phyloP scores from a whole-genome alignment of 148 eudicot species.

The Persicaria tinctoria region DNA sequence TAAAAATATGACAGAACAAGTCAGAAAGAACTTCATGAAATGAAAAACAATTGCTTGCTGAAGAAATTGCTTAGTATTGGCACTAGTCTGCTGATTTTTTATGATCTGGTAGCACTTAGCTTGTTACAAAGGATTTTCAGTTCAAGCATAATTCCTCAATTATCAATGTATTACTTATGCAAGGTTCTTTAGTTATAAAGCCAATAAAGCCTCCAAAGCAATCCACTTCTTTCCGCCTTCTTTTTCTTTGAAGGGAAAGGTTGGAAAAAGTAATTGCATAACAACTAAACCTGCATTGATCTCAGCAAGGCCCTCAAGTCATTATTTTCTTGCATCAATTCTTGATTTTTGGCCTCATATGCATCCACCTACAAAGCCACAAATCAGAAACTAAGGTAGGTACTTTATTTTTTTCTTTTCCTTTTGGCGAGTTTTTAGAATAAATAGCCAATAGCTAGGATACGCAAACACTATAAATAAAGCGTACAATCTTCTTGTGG shows the following conservation, averaged over 20 bases:
- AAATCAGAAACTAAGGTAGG: constrained; percentile 8
- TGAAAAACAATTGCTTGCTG: background rate
- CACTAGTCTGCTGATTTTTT: background rate
- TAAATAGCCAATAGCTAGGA: background rate
- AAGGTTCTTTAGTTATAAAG: background rate
- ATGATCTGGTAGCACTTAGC: background rate
- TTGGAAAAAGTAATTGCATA: background rate
- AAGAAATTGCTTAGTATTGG: background rate
- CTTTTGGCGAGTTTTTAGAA: background rate
- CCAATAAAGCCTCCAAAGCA: background rate
- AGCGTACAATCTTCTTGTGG: constrained; percentile 87
- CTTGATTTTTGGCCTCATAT: constrained; percentile 95
- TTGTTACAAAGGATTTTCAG: background rate
- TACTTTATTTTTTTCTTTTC: background rate
- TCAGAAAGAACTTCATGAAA: background rate
- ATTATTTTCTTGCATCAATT: constrained; percentile 84
- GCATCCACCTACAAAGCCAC: constrained; percentile 73
- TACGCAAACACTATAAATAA: constrained; percentile 5
- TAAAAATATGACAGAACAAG: constrained; percentile 1
- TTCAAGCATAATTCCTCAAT: background rate
- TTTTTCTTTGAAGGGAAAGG: background rate
- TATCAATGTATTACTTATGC: background rate
- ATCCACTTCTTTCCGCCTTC: background rate
- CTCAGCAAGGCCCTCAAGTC: constrained; percentile 89
- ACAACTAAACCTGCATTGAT: constrained; percentile 69